phyloP scores from a whole-genome alignment of 2,329 filamentous ascomycete genomes.

The Paraphaeosphaeria sporulosa region DNA sequence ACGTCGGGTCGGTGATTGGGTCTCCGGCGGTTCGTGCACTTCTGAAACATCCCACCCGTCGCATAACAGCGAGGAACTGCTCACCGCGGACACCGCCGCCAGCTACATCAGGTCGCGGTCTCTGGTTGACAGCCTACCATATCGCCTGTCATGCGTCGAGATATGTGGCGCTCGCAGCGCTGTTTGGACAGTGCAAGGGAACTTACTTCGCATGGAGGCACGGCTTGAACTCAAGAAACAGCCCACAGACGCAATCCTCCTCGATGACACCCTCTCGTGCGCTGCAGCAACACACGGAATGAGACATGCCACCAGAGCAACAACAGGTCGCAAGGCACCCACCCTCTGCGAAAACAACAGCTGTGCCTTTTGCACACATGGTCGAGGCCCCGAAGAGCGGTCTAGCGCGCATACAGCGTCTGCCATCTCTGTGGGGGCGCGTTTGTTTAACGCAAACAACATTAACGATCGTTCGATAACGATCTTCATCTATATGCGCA shows the following conservation, averaged over 20 bases:
- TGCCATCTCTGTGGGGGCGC: slow-evolving; percentile 7
- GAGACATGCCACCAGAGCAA: not conserved
- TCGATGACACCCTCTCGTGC: not conserved
- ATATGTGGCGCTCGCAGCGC: not conserved
- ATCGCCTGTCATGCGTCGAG: slow-evolving; percentile 11
- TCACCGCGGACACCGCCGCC: not conserved
- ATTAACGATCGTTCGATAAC: not conserved
- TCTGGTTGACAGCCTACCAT: slow-evolving; percentile 9
- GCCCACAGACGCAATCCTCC: not conserved
- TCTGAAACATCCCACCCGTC: slow-evolving; percentile 39
- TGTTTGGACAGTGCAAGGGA: not conserved
- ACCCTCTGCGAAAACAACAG: too few species aligned
- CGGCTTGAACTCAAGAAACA: not conserved
- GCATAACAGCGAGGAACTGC: slow-evolving; percentile 29
- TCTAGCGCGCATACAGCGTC: slow-evolving; percentile 13
- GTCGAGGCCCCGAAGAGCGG: not conserved
- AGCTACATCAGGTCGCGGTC: slow-evolving; percentile 1
- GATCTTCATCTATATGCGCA: not conserved
- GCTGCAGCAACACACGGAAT: not conserved
- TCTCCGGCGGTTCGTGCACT: slow-evolving; percentile 3
- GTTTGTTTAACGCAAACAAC: not conserved
- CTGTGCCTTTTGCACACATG: not conserved
- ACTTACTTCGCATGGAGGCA: not conserved
- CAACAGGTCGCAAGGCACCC: not conserved
- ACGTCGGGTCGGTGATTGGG: slow-evolving; percentile 17